Conservation (phyloP, 1,284 basidiomycete species). For the Bjerkandera adusta region DNA sequence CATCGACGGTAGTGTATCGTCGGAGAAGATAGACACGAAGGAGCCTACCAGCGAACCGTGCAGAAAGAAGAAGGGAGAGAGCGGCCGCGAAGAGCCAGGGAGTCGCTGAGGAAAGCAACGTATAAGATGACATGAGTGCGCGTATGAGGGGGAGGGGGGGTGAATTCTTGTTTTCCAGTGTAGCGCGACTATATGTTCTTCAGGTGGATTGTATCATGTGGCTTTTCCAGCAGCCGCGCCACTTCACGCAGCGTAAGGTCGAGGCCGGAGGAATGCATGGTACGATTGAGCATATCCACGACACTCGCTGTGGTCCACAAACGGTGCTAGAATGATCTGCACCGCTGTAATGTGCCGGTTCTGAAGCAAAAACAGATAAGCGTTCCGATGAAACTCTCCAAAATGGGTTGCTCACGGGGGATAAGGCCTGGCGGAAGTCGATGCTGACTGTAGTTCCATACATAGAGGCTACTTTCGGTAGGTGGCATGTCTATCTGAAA, state of each 20-base stretch:
- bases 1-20: conserved; percentile 10
- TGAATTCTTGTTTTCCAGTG: neutral
- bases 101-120: neutral
- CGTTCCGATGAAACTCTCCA: too few relatives aligned
- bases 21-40: conserved; percentile 8
- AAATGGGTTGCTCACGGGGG: too few relatives aligned
- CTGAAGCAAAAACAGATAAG: too few relatives aligned
- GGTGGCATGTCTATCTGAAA: too few relatives aligned
- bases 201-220: neutral
- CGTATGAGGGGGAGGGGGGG: neutral
- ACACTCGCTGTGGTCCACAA: too few relatives aligned
- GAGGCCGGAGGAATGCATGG: neutral
- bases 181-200: neutral
- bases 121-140: neutral
- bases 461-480: too few relatives aligned
- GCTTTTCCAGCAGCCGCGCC: neutral
- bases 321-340: too few relatives aligned
- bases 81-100: neutral
- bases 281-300: conserved; percentile 7
- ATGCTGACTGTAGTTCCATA: too few relatives aligned
- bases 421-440: too few relatives aligned
- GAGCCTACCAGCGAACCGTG: neutral
- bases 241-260: neutral
- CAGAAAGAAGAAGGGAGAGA: neutral
- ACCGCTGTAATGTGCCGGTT: too few relatives aligned